phyloP scores from a whole-genome alignment of 441 rosid genomes.

The Populus hybrid region DNA sequence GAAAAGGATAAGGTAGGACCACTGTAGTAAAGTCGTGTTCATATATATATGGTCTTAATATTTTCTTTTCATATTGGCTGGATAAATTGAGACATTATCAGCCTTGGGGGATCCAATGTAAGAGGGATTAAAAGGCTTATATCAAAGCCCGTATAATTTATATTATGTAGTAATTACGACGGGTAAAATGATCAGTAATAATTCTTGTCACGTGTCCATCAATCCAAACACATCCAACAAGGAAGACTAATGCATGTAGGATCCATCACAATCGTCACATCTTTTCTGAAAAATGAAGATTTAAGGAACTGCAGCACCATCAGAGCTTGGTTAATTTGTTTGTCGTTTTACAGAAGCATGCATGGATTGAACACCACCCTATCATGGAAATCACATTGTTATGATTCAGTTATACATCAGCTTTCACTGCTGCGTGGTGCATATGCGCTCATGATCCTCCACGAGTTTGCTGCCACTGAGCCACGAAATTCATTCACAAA shows the following conservation, averaged over 20 bases:
- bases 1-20: not conserved
- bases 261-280: not conserved
- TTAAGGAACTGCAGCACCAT: not conserved
- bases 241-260: not conserved
- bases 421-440: not conserved
- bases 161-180: no score
- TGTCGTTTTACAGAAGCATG: not conserved
- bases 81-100: no score
- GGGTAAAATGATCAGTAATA: not conserved
- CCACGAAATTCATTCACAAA: no score
- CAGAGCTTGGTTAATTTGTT: not conserved
- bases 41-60: no score
- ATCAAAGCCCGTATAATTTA: no score
- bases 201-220: not conserved
- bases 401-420: not conserved
- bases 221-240: not conserved
- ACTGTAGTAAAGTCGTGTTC: no score
- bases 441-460: no score
- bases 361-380: not conserved
- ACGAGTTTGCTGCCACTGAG: no score
- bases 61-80: no score
- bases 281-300: not conserved
- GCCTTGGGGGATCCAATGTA: no score
- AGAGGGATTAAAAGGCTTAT: no score
- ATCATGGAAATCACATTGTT: not conserved